Percentiles rank a stretch among this genome's conserved stretches.
phyloP scores from a whole-genome alignment of 1,284 basidiomycete genomes.

The Melampsora allii-populina region DNA sequence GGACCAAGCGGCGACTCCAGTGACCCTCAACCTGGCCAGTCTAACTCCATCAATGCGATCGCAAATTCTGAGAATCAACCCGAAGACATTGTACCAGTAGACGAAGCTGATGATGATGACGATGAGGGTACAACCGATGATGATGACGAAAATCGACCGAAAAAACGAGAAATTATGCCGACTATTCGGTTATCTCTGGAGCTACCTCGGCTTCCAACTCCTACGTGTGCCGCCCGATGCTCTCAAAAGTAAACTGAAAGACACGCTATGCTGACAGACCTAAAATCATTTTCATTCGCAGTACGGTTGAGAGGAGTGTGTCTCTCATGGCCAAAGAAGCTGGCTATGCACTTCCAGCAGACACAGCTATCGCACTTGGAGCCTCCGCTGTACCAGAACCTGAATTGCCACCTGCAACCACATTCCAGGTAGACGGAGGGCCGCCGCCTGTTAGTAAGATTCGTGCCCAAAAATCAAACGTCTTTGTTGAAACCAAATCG shows the following conservation, averaged over 20 bases:
- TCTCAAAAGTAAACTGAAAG: background rate
- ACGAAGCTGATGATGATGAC: slow-evolving; percentile 25
- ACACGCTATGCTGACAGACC: background rate
- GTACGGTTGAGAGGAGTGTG: slow-evolving; percentile 26
- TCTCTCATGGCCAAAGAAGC: slow-evolving; percentile 34
- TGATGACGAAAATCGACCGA: slow-evolving; percentile 18
- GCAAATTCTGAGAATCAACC: background rate
- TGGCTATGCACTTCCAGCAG: slow-evolving; percentile 34
- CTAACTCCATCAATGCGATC: slow-evolving; percentile 3
- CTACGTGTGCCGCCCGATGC: slow-evolving; percentile 1
- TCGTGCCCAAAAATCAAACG: slow-evolving; percentile 3
- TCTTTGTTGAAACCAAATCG: slow-evolving; percentile 25
- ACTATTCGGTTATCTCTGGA: slow-evolving; percentile 29
- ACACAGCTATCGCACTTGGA: slow-evolving; percentile 40
- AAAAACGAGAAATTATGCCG: slow-evolving; percentile 25
- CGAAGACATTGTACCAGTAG: slow-evolving; percentile 11
- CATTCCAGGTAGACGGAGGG: slow-evolving; percentile 56
- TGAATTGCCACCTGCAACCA: slow-evolving; percentile 58
- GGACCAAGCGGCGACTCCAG: slow-evolving; percentile 25
- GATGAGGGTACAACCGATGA: slow-evolving; percentile 22
- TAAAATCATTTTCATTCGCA: slow-evolving; percentile 2
- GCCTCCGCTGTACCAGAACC: slow-evolving; percentile 27
- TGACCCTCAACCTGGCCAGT: background rate
- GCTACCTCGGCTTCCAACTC: slow-evolving; percentile 4
- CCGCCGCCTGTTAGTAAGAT: slow-evolving; percentile 47